Base-by-base conservation (phyloP, 495 filamentous ascomycete genomes). In the Penicillium macrosclerotiorum region DNA sequence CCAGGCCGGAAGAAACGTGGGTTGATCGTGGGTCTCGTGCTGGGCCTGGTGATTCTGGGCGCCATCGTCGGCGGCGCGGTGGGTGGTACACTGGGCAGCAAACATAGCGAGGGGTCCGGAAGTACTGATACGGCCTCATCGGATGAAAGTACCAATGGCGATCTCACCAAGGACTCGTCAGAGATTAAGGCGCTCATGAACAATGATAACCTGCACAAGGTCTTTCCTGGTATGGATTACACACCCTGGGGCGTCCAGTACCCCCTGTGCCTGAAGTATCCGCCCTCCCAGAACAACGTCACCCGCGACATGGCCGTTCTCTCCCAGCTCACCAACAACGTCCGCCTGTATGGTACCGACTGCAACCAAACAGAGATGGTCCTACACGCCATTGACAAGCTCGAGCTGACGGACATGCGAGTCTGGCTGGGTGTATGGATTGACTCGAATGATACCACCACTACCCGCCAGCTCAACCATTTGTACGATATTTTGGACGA, bases 361-460 rank as follows among this genome's bases (percentile, higher is more conserved):
- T 98, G 93, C 77, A 96, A 97, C 62, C 92, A 96, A 65, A 96
- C 93, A 0, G 82, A 95, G 61, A 90, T 97, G 88, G 85, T 93
- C 1, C 76, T 97, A 30, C 83, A 92, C 55, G 81, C 90, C 5
- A 83, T 98, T 59, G 73, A 84, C 40, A 77, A 76, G 38, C 76
- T 97, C 24, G 78, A 79, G 25, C 65, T 95, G 40, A 79, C 81
- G 16, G 78, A 84, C 53, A 84, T 96, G 73, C 95, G 93, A 54
- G 75, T 98, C 51, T 96, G 93, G 93, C 75, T 96, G 14, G 93
- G 93, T 11, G 92, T 97, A 14, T 98, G 91, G 90, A 83, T 92
- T 46, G 90, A 90, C 60, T 74, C 71, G 30, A 96, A 98, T 71
- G 66, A 71, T 4, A 93, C 88, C 2, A 95, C 92, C 41, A 95